phyloP scores from a whole-genome alignment of 1,284 basidiomycete genomes.

The Ustilago nuda region DNA sequence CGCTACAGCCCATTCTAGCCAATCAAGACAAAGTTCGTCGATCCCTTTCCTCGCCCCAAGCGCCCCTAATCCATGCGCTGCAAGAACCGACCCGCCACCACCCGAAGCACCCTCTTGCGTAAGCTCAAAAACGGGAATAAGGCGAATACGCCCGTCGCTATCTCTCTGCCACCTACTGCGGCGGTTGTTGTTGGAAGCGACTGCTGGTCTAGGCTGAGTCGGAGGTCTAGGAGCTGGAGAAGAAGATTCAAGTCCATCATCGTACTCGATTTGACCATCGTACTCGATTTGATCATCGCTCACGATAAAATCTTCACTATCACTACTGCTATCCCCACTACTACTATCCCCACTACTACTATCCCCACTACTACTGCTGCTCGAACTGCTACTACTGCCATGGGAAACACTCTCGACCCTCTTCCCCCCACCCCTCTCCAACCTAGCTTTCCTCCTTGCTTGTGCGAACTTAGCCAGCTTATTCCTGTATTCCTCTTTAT shows the following conservation, averaged over 20 bases:
- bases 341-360: constrained; percentile 10
- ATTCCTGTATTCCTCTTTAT: constrained; percentile 41
- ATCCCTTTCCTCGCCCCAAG: constrained; percentile 17
- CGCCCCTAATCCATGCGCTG: constrained; percentile 19
- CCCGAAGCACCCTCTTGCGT: neutral
- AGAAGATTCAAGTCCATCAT: constrained; percentile 20
- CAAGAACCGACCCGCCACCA: constrained; percentile 13
- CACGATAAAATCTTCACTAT: constrained; percentile 37
- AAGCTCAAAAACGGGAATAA: constrained; percentile 19
- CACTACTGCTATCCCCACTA: constrained; percentile 14
- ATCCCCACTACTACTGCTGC: constrained; percentile 10
- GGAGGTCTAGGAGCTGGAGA: neutral
- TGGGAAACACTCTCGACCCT: constrained; percentile 6
- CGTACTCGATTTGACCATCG: constrained; percentile 44
- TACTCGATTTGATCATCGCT: constrained; percentile 43
- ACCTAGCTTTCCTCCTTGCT: constrained; percentile 31
- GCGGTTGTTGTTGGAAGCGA: neutral
- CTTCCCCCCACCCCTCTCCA: constrained; percentile 14
- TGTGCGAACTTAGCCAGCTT: constrained; percentile 32
- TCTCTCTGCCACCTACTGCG: constrained; percentile 10
- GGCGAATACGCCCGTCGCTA: constrained; percentile 18
- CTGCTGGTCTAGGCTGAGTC: neutral
- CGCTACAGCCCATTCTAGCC: constrained; percentile 48
- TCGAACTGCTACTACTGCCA: constrained; percentile 4
- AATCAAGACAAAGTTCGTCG: constrained; percentile 47